phyloP scores from a whole-genome alignment of 23 red algal genomes.

The Gracilaria domingensis region DNA sequence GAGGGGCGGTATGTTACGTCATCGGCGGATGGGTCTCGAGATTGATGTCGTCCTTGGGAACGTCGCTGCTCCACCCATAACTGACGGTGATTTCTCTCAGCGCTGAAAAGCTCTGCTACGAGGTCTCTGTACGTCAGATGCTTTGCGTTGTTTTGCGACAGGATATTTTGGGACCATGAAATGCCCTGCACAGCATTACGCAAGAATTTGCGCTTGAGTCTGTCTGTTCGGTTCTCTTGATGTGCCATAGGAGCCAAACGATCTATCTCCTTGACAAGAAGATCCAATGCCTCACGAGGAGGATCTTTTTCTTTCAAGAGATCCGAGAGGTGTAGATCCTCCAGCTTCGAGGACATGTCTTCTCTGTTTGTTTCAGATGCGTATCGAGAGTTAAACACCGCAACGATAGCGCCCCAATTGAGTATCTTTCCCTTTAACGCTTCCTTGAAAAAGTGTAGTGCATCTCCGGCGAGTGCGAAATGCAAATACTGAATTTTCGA shows the following conservation, averaged over 20 bases:
- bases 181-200: not conserved
- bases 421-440: not conserved
- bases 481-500: not conserved
- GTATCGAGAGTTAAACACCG: not conserved
- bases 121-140: not conserved
- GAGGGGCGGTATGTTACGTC: not conserved
- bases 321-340: not conserved
- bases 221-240: not conserved
- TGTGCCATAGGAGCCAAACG: not conserved
- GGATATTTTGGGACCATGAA: not conserved
- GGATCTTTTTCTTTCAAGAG: not conserved
- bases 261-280: not conserved
- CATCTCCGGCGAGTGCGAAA: not conserved
- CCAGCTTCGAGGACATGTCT: not conserved
- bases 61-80: not conserved
- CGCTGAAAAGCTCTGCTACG: not conserved
- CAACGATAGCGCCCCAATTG: not conserved
- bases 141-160: not conserved
- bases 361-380: not conserved
- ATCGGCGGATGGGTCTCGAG: not conserved
- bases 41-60: not conserved
- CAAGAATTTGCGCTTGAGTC: not conserved
- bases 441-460: not conserved
- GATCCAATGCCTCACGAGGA: not conserved
- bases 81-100: not conserved